Conservation (phyloP, 2,329 filamentous ascomycete species). For the Pleomassaria siparia region DNA sequence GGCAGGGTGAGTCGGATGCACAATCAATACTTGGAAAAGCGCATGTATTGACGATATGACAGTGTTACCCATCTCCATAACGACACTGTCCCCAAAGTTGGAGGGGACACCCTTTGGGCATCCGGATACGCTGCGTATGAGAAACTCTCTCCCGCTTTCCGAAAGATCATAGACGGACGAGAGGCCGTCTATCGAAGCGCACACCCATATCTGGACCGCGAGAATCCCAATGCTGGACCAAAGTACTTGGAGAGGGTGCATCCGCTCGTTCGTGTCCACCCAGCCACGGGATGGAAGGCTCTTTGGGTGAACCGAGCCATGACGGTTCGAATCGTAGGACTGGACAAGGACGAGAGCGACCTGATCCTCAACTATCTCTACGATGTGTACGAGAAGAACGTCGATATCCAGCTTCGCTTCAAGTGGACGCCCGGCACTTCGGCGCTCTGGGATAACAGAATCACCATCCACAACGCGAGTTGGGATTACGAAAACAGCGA, state of each 20-base stretch:
- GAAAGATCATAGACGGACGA: constrained; percentile 68
- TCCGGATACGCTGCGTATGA: constrained; percentile 72
- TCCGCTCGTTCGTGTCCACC: constrained; percentile 69
- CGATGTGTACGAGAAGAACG: constrained; percentile 68
- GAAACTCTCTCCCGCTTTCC: constrained; percentile 70
- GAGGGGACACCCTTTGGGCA: constrained; percentile 74
- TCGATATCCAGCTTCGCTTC: constrained; percentile 73
- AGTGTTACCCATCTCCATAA: constrained; percentile 69
- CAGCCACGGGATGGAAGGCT: constrained; percentile 73
- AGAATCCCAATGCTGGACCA: constrained; percentile 62
- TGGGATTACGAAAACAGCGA: constrained; percentile 72
- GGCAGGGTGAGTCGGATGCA: constrained; percentile 51
- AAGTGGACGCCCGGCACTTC: constrained; percentile 68
- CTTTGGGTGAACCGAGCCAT: constrained; percentile 72
- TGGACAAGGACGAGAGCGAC: constrained; percentile 70
- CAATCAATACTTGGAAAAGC: background rate
- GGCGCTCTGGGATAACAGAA: constrained; percentile 72
- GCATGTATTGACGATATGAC: background rate
- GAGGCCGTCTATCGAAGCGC: constrained; percentile 66
- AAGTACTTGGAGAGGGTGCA: constrained; percentile 68
- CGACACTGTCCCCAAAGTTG: constrained; percentile 64
- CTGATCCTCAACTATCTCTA: constrained; percentile 66
- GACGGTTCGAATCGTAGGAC: constrained; percentile 67
- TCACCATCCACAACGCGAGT: constrained; percentile 73
- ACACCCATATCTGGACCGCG: constrained; percentile 67